Evolutionary conservation across 257 asterid genomes (phyloP), one percentile per base, ranked within the genome.

Genomic region (Voacanga thouarsii): DNA sequence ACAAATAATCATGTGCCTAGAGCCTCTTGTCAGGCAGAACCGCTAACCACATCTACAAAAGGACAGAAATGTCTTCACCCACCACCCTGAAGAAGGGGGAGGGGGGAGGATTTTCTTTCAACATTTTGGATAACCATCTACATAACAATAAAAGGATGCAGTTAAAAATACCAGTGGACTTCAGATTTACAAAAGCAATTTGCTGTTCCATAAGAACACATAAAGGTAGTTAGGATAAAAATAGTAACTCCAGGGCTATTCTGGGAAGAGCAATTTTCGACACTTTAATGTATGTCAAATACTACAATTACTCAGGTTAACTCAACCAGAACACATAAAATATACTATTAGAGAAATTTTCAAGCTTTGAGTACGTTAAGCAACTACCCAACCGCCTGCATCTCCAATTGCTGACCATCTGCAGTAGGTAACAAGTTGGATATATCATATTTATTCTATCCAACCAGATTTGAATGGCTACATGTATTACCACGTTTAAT

Each of bases 401-500:
- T 50, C 19, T 45, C 11, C 50, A 45, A 45, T 45, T 55, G 60
- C 19, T 53, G n/a, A 16, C 60, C 26, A 56, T 56, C 63, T 56
- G n/a, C n/a, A 56, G 63, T 23, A 63, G 4, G 47, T 66, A 66
- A 66, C 49, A 66, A 66, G 12, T 65, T 15, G 47, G 47, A 64
- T 39, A 6, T 30, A 64, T 28, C 5, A 0, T 30, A 18, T 65
- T 30, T 37, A 65, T 37, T 65, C 11, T 10, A 18, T 65, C 71
- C 21, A 65, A 37, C 71, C 10, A 19, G 26, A 37, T 16, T 37
- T 7, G 26, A 66, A 66, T 10, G 49, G 28, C n/a, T 18, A 21
- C 9, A 45, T 39, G 33, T 41, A 7, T 74, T 74, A 86, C 83
- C 71, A 26, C 44, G 75, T 80, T 73, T 61, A 85, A 81, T 15